Evolutionary conservation across 164 flowering plant species (phyloP), one percentile per base, ranked within the genome.

Genomic region (Macadamia tetraphylla): DNA sequence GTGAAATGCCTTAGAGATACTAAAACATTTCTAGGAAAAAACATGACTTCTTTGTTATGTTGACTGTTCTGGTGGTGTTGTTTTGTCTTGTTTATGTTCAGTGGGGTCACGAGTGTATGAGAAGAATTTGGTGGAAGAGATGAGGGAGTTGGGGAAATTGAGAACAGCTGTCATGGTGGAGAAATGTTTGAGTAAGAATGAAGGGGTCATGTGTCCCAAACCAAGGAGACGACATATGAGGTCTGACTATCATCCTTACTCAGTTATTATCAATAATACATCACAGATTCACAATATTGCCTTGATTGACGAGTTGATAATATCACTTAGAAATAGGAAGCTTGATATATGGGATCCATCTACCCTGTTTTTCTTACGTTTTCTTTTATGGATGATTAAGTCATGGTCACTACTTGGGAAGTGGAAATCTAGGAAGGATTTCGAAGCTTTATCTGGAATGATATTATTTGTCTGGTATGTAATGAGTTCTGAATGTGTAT

Each of bases 91-190:
- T 9, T 65, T 46, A 62, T 65, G 13, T 66, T 23, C 58, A 73
- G 71, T 40, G 44, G 69, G 69, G 52, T 60, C 70, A 49, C 14
- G 18, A 55, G 18, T 63, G 51, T 62, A 69, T 60, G 67, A 60
- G 63, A 60, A n/a, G 58, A 70, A 64, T 64, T 64, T 73, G 61
- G 46, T 40, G 10, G 76, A 70, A 46, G 76, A 77, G 62, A 70
- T 73, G 49, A 63, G 59, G 35, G 80, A 77, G 31, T 64, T 77
- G 40, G 57, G 69, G 64, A 70, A 71, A 67, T 56, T 73, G 30
- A 59, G 71, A 62, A 77, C 79, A 10, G 74, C 72, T 29, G 44
- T 64, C 60, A 77, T 77, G 76, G 31, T 77, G 72, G 79, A 77
- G 67, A 77, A 77, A 58, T 77, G 79, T 70, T 55, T 32, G 58